These are phyloP conservation scores for Purpureocillium lavendulum DNA, from an alignment of 2,329 filamentous ascomycete genomes.

Conservation along the genomic window DNA sequence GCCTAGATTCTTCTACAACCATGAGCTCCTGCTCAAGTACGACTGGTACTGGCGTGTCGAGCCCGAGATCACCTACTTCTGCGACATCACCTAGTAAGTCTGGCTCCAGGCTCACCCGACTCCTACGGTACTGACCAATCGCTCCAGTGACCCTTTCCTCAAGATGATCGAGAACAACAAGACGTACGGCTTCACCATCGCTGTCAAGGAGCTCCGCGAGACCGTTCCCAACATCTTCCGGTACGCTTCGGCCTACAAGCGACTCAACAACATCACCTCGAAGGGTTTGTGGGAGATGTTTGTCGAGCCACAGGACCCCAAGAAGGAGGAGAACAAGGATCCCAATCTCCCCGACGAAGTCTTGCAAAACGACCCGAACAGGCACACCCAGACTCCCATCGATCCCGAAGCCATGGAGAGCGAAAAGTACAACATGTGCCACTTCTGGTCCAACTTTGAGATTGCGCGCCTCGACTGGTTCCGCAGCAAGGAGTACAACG, in stretches of 20 bases:
- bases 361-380: constrained; percentile 63
- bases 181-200: constrained; percentile 97
- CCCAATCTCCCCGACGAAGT: constrained; percentile 73
- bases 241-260: constrained; percentile 96
- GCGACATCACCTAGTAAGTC: constrained; percentile 90
- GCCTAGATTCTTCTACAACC: constrained; percentile 85
- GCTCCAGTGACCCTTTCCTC: constrained; percentile 75
- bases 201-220: constrained; percentile 94
- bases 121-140: not conserved
- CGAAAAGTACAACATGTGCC: constrained; percentile 99
- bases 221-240: constrained; percentile 98
- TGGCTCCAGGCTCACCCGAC: not conserved
- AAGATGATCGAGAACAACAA: constrained; percentile 94
- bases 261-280: constrained; percentile 80
- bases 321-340: constrained; percentile 54
- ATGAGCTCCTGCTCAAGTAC: constrained; percentile 89
- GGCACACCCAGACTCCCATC: constrained; percentile 66
- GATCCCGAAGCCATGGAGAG: constrained; percentile 93
- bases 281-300: constrained; percentile 99
- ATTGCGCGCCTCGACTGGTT: constrained; percentile 94
- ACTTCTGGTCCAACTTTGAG: constrained; percentile 99
- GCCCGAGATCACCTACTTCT: constrained; percentile 99
- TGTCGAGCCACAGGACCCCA: constrained; percentile 63
- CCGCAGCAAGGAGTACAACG: constrained; percentile 92
- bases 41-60: constrained; percentile 99